These are phyloP conservation scores for Neurospora sp. DNA, from an alignment of 495 filamentous ascomycete species.

Conservation along the genomic window DNA sequence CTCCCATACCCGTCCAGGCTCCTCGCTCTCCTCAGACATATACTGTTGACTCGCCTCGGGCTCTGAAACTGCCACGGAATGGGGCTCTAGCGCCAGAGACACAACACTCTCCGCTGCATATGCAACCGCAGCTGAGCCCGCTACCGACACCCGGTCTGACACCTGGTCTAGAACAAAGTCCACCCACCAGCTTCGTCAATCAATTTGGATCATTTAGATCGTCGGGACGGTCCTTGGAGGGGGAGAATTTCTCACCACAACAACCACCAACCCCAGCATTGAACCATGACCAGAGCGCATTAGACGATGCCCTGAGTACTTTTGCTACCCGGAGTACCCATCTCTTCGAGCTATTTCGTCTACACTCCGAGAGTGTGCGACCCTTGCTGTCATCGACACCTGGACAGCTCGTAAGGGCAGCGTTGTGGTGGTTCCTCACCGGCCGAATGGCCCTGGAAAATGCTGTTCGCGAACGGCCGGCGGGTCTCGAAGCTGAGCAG, in stretches of 20 bases:
- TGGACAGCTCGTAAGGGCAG: constrained; percentile 57
- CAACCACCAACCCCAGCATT: neutral
- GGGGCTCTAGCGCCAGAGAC: neutral
- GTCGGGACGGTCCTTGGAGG: constrained; percentile 14
- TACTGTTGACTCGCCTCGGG: neutral
- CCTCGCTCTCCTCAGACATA: neutral
- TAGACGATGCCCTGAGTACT: constrained; percentile 53
- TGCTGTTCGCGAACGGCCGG: constrained; percentile 52
- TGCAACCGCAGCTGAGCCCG: neutral
- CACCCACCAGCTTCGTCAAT: constrained; percentile 16
- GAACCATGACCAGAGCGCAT: neutral
- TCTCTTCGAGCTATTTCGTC: constrained; percentile 55
- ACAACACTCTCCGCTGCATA: neutral
- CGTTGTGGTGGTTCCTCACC: constrained; percentile 80
- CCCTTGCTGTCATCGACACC: constrained; percentile 48
- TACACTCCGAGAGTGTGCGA: constrained; percentile 61
- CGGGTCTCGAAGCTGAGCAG: constrained; percentile 30
- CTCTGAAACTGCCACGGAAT: neutral
- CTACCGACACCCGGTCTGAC: neutral
- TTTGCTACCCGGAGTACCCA: constrained; percentile 58
- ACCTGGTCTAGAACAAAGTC: neutral
- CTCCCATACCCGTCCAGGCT: neutral
- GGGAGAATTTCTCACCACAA: constrained; percentile 5
- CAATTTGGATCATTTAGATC: constrained; percentile 14
- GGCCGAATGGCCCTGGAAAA: constrained; percentile 64